phyloP scores from a whole-genome alignment of 2,329 filamentous ascomycete species.

The Graphilbum sp. region DNA sequence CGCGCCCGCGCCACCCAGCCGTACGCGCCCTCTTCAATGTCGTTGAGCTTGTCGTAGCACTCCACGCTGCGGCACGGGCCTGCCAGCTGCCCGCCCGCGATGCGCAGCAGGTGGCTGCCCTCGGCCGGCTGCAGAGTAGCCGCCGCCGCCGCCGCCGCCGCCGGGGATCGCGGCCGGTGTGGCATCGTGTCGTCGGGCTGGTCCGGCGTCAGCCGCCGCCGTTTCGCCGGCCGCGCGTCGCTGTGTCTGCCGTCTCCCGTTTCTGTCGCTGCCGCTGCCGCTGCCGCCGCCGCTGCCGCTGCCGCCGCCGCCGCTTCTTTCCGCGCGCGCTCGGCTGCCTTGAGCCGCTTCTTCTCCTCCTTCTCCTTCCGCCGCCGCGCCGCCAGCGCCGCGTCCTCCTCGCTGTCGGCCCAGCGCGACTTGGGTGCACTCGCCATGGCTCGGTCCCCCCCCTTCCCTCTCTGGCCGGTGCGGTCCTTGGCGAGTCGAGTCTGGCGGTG shows the following conservation, averaged over 20 bases:
- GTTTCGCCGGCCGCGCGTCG: conserved; percentile 39
- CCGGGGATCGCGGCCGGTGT: no score
- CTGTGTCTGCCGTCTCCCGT: conserved; percentile 8
- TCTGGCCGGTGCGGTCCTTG: neutral
- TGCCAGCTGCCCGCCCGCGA: conserved; percentile 52
- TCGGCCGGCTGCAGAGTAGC: no score
- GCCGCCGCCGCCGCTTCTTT: conserved; percentile 19
- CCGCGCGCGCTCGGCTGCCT: conserved; percentile 34
- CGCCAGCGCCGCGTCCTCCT: conserved; percentile 62
- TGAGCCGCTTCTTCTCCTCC: conserved; percentile 73
- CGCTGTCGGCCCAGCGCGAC: conserved; percentile 79
- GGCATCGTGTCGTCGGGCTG: conserved; percentile 8
- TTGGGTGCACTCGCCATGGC: conserved; percentile 43
- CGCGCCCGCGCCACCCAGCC: conserved; percentile 81
- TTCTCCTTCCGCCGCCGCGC: conserved; percentile 64
- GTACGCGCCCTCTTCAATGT: conserved; percentile 95
- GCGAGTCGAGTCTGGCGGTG: no score
- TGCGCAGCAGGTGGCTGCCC: no score
- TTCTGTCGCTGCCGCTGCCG: conserved; percentile 5
- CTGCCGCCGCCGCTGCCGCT: conserved; percentile 7
- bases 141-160: no score
- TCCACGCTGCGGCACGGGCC: conserved; percentile 56
- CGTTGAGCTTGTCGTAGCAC: conserved; percentile 82
- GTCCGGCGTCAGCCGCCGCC: conserved; percentile 39
- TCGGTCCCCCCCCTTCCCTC: no score